Evolutionary conservation across 164 flowering plant genomes (phyloP).

Genomic region (Paratinospora sagittata): DNA sequence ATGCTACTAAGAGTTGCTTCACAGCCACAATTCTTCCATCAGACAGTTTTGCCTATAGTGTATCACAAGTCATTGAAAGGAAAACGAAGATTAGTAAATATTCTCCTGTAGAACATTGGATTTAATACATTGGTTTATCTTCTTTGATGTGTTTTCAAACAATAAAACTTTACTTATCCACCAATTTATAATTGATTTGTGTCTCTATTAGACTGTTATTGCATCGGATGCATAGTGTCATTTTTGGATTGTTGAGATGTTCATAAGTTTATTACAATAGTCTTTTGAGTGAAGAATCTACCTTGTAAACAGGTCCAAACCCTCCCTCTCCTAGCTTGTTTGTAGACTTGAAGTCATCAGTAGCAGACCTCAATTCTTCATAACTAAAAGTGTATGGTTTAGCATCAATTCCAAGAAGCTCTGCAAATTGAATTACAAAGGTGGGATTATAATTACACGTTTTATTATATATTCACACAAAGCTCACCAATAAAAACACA

Average conservation of each 20-base stretch:
- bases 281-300: conserved; percentile 13
- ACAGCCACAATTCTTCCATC: conserved; percentile 74
- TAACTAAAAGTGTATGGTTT: conserved; percentile 61
- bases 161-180: too few species aligned
- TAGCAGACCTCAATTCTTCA: conserved; percentile 61
- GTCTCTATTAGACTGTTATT: too few species aligned
- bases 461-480: background rate
- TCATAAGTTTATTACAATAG: background rate
- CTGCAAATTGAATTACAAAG: conserved; percentile 28
- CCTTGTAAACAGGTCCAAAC: conserved; percentile 88
- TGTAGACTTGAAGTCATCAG: conserved; percentile 51
- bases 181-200: too few species aligned
- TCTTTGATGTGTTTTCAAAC: too few species aligned
- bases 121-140: background rate
- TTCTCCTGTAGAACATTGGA: background rate
- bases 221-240: too few species aligned
- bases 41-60: conserved; percentile 46
- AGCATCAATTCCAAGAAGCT: conserved; percentile 48
- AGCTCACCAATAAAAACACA: background rate
- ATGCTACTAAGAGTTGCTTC: conserved; percentile 61
- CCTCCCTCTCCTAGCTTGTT: conserved; percentile 94
- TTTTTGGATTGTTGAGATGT: background rate
- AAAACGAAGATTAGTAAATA: background rate
- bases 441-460: background rate
- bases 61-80: background rate